Conservation (phyloP, 2,329 filamentous ascomycete genomes). For the Blastomyces parvus region DNA sequence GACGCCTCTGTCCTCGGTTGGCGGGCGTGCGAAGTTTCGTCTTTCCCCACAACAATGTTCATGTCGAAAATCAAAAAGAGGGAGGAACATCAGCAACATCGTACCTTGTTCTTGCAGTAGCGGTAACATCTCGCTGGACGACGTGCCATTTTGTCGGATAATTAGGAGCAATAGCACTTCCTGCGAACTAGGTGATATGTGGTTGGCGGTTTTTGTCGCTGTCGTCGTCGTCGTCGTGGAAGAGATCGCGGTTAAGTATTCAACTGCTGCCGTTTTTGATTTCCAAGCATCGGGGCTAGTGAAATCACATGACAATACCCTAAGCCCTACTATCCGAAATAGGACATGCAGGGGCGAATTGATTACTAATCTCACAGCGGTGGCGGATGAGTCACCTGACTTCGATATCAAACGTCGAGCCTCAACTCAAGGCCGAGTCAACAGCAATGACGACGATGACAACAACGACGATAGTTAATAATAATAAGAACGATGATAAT, state of each 20-base stretch:
- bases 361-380: background rate
- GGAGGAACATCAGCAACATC: slow-evolving; percentile 16
- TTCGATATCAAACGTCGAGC: background rate
- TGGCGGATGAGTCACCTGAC: background rate
- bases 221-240: slow-evolving; percentile 25
- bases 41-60: slow-evolving; percentile 10
- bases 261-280: slow-evolving; percentile 15
- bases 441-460: no score
- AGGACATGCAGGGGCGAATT: slow-evolving; percentile 3
- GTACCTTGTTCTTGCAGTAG: slow-evolving; percentile 99
- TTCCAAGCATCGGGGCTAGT: slow-evolving; percentile 33
- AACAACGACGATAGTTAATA: background rate
- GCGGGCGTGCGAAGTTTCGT: slow-evolving; percentile 16
- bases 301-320: slow-evolving; percentile 27
- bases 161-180: slow-evolving; percentile 35
- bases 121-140: slow-evolving; percentile 99
- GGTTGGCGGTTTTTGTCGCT: slow-evolving; percentile 32
- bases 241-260: slow-evolving; percentile 7
- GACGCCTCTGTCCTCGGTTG: background rate
- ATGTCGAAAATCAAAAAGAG: slow-evolving; percentile 15
- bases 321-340: slow-evolving; percentile 28
- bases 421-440: no score
- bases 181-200: slow-evolving; percentile 35
- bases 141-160: slow-evolving; percentile 86
- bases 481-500: background rate